Base-by-base conservation (phyloP, 2,329 filamentous ascomycete species). In the Basipetospora chlamydospora region DNA sequence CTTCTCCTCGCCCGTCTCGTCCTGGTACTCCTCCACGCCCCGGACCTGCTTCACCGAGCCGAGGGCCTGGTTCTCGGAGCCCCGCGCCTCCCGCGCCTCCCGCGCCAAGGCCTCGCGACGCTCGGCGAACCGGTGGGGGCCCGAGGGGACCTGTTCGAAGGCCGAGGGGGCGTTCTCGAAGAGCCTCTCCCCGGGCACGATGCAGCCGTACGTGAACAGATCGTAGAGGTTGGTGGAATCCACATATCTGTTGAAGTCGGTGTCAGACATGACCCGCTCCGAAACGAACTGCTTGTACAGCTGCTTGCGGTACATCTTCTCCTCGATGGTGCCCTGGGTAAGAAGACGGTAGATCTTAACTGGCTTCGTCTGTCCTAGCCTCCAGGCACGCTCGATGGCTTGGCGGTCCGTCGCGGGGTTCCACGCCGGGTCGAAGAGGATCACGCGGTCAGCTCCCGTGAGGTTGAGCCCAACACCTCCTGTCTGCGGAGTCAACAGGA, bases 341-440 rank as follows among this genome's bases (percentile, higher is more conserved):
- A 98, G 93, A n/a, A 98, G 67, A 25, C 92, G 80, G 54, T 95
- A 98, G 16, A 98, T 94, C 4, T 85, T 87, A 20, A 98, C 90
- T 33, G 94, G 85, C 37, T 81, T 79, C 56, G 92, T 95, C 59
- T 98, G 90, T 1, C 90, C 90, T 2, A 98, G 63, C 39, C 90
- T 77, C 90, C 90, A 98, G 5, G 92, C 90, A 49, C 90, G 74
- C 57, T 98, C 90, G 33, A 90, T 78, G 12, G 90, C 90, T 59
- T 98, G 90, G 18, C 95, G 67, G 51, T 98, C 90, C 0, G 88
- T 96, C 0, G 88, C 95, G 2, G 88, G 90, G 49, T 96, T 96
- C 90, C 90, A 98, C 53, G 98, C 90, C 0, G 90, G 92, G 49
- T 98, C 92, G 51, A 90, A 98, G 38, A 98, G 96, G 51, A 98